These are phyloP conservation scores for Silene coronaria DNA, from an alignment of 179 eudicot species.

Conservation along the genomic window DNA sequence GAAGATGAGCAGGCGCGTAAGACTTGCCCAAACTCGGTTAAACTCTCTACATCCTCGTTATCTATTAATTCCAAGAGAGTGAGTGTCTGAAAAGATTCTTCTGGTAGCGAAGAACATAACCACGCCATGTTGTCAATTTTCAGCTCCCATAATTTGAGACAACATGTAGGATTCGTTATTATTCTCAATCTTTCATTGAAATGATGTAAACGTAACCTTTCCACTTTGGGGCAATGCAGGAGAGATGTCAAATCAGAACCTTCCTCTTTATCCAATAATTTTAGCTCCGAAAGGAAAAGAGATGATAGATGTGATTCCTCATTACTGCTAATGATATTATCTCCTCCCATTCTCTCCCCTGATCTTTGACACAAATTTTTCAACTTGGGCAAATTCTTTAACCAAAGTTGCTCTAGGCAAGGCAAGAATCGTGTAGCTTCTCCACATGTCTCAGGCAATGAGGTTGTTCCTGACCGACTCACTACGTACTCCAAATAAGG, in stretches of 20 bases:
- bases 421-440: neutral
- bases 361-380: neutral
- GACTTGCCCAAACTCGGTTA: neutral
- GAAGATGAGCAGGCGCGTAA: conserved; percentile 16
- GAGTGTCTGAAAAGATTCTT: conserved; percentile 3
- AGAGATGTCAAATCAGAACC: conserved; percentile 8
- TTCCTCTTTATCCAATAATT: neutral
- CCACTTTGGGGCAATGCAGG: conserved; percentile 13
- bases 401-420: neutral
- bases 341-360: neutral
- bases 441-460: neutral
- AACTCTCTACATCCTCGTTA: neutral
- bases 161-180: neutral
- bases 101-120: neutral
- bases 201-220: neutral
- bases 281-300: neutral
- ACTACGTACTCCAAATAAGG: neutral
- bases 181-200: neutral
- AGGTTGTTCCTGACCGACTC: neutral
- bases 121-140: neutral
- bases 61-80: neutral
- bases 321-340: neutral
- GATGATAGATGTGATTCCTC: neutral
- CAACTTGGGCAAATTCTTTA: neutral
- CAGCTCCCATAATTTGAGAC: neutral